These are phyloP conservation scores for Hypoxylon trugodes DNA, from an alignment of 495 filamentous ascomycete genomes.

Conservation along the genomic window DNA sequence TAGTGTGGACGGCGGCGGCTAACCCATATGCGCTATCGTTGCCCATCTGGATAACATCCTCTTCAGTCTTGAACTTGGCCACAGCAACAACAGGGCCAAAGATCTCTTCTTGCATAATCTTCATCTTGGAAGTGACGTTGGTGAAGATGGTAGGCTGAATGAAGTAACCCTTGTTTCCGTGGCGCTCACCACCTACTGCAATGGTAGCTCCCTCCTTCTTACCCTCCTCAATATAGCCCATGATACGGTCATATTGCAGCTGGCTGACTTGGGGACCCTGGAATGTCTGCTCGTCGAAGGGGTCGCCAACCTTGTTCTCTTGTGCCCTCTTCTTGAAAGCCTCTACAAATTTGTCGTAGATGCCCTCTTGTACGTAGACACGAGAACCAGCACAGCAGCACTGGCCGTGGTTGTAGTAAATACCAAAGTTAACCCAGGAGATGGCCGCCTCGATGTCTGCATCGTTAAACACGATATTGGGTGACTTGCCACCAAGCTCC, in stretches of 20 bases:
- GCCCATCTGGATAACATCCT: slow-evolving; percentile 80
- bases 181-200: slow-evolving; percentile 85
- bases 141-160: slow-evolving; percentile 98
- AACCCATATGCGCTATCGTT: slow-evolving; percentile 89
- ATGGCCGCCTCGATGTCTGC: slow-evolving; percentile 96
- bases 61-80: slow-evolving; percentile 91
- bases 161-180: slow-evolving; percentile 93
- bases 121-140: slow-evolving; percentile 89
- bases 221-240: slow-evolving; percentile 94
- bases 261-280: slow-evolving; percentile 97
- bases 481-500: slow-evolving; percentile 96
- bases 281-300: slow-evolving; percentile 88
- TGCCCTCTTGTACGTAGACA: slow-evolving; percentile 92
- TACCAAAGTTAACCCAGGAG: slow-evolving; percentile 98
- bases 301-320: slow-evolving; percentile 90
- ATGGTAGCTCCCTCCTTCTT: slow-evolving; percentile 88
- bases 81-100: slow-evolving; percentile 95
- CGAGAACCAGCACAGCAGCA: slow-evolving; percentile 97
- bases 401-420: slow-evolving; percentile 99
- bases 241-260: slow-evolving; percentile 96
- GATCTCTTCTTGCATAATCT: slow-evolving; percentile 99
- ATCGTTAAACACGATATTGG: slow-evolving; percentile 97
- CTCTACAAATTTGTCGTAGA: slow-evolving; percentile 93
- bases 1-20: slow-evolving; percentile 92
- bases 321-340: slow-evolving; percentile 87